phyloP scores from a whole-genome alignment of 495 filamentous ascomycete genomes.

The Amorphotheca resinae region DNA sequence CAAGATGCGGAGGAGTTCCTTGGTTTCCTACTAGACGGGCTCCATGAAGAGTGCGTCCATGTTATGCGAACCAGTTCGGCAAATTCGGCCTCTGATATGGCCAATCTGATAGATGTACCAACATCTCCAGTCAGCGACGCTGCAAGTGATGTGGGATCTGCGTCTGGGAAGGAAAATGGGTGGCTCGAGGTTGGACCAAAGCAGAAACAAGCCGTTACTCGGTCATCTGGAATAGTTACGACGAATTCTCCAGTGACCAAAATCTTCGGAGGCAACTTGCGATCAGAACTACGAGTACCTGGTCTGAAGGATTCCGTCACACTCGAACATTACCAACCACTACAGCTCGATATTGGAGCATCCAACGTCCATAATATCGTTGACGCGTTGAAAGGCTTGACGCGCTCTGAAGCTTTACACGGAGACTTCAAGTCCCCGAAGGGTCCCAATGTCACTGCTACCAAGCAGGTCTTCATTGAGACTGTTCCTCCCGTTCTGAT shows the following conservation, averaged over 20 bases:
- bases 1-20: constrained; percentile 98
- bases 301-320: constrained; percentile 85
- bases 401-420: constrained; percentile 68
- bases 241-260: constrained; percentile 76
- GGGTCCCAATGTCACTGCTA: constrained; percentile 63
- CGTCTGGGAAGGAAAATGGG: constrained; percentile 36
- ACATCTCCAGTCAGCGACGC: constrained; percentile 26
- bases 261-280: constrained; percentile 86
- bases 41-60: constrained; percentile 83
- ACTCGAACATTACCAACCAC: constrained; percentile 81
- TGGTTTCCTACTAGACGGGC: constrained; percentile 80
- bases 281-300: constrained; percentile 79
- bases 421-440: constrained; percentile 78
- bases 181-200: constrained; percentile 94
- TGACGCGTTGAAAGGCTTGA: constrained; percentile 78
- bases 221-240: constrained; percentile 61
- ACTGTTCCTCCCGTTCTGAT: constrained; percentile 85
- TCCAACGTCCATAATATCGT: constrained; percentile 77
- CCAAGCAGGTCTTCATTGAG: constrained; percentile 93
- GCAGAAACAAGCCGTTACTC: constrained; percentile 75
- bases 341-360: constrained; percentile 87
- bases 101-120: constrained; percentile 26
- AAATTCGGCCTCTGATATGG: constrained; percentile 27
- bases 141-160: constrained; percentile 6
- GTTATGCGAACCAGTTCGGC: constrained; percentile 47